Evolutionary conservation across 139 green algal species (phyloP).

Genomic region (Haematococcus lacustris): DNA sequence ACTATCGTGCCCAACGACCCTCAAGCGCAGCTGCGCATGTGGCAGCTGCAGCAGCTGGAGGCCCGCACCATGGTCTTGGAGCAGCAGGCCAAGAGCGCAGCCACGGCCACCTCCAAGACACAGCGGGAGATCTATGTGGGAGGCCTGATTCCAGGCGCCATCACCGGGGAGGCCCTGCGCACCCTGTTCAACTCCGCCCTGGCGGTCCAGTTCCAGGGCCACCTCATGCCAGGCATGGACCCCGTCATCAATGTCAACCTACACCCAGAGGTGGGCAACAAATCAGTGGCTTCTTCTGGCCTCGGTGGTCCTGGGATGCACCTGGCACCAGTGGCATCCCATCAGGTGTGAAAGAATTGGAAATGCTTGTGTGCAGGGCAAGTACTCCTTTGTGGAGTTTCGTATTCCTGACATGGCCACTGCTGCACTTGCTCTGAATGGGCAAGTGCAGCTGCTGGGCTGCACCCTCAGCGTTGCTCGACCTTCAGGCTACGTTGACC

Average conservation of each 20-base stretch:
- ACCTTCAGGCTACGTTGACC: constrained; percentile 80
- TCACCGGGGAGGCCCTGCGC: constrained; percentile 57
- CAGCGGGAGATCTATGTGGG: constrained; percentile 78
- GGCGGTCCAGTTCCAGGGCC: constrained; percentile 51
- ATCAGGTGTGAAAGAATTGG: too few species aligned
- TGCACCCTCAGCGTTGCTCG: constrained; percentile 68
- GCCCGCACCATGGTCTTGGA: constrained; percentile 72
- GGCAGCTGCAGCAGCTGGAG: constrained; percentile 75
- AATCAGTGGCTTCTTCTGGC: too few species aligned
- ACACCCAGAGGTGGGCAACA: constrained; percentile 20
- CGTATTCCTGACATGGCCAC: constrained; percentile 75
- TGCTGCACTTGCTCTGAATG: constrained; percentile 71
- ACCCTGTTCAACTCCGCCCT: constrained; percentile 78
- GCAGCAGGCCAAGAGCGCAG: constrained; percentile 66
- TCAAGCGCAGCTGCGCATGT: constrained; percentile 28
- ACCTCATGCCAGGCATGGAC: constrained; percentile 41
- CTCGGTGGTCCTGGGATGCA: too few species aligned
- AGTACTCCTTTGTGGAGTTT: constrained; percentile 86
- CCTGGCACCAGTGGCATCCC: too few species aligned
- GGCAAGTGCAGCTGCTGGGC: constrained; percentile 65
- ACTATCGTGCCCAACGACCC: neutral
- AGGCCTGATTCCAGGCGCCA: constrained; percentile 61
- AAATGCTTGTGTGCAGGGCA: too few species aligned
- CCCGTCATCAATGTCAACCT: constrained; percentile 58
- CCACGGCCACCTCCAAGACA: constrained; percentile 61